phyloP scores from a whole-genome alignment of 208 protist species.

The Novymonas esmeraldas region DNA sequence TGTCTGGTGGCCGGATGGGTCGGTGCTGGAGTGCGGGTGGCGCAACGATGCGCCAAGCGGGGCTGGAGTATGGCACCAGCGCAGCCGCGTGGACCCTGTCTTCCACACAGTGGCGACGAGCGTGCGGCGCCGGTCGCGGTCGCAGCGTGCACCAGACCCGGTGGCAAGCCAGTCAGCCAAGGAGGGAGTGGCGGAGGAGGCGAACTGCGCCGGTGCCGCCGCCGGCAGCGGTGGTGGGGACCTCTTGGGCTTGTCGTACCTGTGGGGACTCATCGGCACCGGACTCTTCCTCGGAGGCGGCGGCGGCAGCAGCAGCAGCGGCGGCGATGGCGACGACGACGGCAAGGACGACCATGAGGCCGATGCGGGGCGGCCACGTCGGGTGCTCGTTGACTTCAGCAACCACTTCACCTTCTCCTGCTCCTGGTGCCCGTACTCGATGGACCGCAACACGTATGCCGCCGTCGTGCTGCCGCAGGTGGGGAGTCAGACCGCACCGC shows the following conservation, averaged over 20 bases:
- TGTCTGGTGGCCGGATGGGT: constrained; percentile 77
- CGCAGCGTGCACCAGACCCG: constrained; percentile 8
- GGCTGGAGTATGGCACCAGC: constrained; percentile 60
- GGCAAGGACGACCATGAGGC: not conserved
- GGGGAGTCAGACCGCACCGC: constrained; percentile 20
- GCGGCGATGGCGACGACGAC: not conserved
- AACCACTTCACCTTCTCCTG: constrained; percentile 27
- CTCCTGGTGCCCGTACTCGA: constrained; percentile 25
- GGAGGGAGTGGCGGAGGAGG: no score
- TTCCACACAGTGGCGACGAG: constrained; percentile 29
- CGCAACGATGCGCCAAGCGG: constrained; percentile 57
- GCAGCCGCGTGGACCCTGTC: constrained; percentile 51
- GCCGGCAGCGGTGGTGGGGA: not conserved
- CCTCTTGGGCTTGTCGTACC: constrained; percentile 21
- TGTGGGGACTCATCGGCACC: constrained; percentile 17
- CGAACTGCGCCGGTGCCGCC: not conserved
- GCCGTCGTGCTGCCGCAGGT: constrained; percentile 25
- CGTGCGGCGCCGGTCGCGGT: constrained; percentile 18
- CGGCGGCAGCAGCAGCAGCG: not conserved
- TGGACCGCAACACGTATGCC: constrained; percentile 27
- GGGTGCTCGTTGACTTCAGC: constrained; percentile 36
- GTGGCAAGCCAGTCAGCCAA: no score
- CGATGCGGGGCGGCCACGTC: constrained; percentile 8
- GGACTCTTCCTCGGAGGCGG: constrained; percentile 7
- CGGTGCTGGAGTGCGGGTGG: constrained; percentile 74